These are phyloP conservation scores for Plasmodium gaboni DNA, from an alignment of 169 alveolate species.

Conservation along the genomic window DNA sequence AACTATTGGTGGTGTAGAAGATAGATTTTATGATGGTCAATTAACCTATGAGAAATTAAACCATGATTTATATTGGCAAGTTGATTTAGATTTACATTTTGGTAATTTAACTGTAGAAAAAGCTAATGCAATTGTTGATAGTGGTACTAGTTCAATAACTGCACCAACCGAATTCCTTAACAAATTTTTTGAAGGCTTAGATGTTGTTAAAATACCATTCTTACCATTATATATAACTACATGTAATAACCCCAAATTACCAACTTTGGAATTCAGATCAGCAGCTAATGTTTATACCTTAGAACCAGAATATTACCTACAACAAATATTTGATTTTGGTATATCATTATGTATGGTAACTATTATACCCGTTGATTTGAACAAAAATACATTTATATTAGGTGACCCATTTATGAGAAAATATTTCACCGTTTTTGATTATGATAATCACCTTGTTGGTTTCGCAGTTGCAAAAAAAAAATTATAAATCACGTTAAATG, in stretches of 20 bases:
- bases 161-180: conserved; percentile 54
- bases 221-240: conserved; percentile 32
- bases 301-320: conserved; percentile 60
- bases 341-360: conserved; percentile 16
- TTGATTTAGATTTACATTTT: conserved; percentile 31
- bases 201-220: conserved; percentile 51
- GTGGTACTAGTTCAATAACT: conserved; percentile 65
- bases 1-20: conserved; percentile 74
- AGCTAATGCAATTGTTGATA: conserved; percentile 50
- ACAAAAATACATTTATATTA: conserved; percentile 51
- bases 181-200: conserved; percentile 17
- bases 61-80: conserved; percentile 71
- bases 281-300: conserved; percentile 28
- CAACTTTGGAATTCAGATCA: conserved; percentile 38
- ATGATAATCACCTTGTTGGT: conserved; percentile 61
- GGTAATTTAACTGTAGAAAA: conserved; percentile 24
- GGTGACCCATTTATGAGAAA: conserved; percentile 77
- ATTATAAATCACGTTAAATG: too few species aligned
- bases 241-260: conserved; percentile 32
- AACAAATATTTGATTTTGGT: conserved; percentile 19
- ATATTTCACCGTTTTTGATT: conserved; percentile 76
- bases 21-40: conserved; percentile 47
- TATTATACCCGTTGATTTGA: conserved; percentile 33
- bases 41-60: conserved; percentile 55
- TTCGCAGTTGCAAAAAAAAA: conserved; percentile 64